A percentile compares a stretch with the other conserved stretches of the same genome.
phyloP scores from a whole-genome alignment of 2,329 filamentous ascomycete genomes.

The Curvularia spicifera region DNA sequence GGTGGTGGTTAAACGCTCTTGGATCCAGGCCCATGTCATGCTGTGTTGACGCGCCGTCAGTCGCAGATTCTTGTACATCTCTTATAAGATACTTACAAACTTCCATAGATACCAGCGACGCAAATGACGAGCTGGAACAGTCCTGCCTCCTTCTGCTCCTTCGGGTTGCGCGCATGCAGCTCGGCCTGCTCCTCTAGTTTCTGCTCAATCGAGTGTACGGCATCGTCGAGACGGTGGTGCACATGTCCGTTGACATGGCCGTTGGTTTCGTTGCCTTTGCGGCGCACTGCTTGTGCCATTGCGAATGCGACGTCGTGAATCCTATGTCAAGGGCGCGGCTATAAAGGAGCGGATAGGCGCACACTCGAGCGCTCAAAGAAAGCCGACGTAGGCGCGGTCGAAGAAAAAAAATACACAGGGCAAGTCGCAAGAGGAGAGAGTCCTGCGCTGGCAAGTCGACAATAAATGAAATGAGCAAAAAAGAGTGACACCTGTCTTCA shows the following conservation, averaged over 20 bases:
- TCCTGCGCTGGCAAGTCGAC: not conserved
- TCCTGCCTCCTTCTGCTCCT: slow-evolving; percentile 58
- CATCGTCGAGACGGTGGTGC: slow-evolving; percentile 34
- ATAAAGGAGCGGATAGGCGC: not conserved
- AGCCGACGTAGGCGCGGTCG: not conserved
- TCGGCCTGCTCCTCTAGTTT: slow-evolving; percentile 42
- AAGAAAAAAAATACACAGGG: too few relatives aligned
- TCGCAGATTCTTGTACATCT: too few relatives aligned
- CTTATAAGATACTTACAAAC: slow-evolving; percentile 69
- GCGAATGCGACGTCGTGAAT: not conserved
- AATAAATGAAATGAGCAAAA: not conserved
- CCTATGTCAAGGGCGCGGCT: not conserved
- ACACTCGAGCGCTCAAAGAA: not conserved
- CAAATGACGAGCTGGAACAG: slow-evolving; percentile 80
- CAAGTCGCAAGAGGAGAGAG: not conserved
- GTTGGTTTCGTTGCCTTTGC: slow-evolving; percentile 35
- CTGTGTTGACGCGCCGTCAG: slow-evolving; percentile 48
- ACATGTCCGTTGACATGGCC: slow-evolving; percentile 30
- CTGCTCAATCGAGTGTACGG: slow-evolving; percentile 39
- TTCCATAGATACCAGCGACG: slow-evolving; percentile 94
- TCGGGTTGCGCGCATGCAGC: slow-evolving; percentile 40
- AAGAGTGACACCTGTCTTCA: slow-evolving; percentile 14
- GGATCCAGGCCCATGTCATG: slow-evolving; percentile 93
- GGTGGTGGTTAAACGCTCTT: slow-evolving; percentile 96
- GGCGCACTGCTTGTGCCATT: slow-evolving; percentile 40